A percentile compares a stretch with the other conserved stretches of the same genome.
Conservation (phyloP, 208 protist species). For the Plasmodiophora brassicae region DNA sequence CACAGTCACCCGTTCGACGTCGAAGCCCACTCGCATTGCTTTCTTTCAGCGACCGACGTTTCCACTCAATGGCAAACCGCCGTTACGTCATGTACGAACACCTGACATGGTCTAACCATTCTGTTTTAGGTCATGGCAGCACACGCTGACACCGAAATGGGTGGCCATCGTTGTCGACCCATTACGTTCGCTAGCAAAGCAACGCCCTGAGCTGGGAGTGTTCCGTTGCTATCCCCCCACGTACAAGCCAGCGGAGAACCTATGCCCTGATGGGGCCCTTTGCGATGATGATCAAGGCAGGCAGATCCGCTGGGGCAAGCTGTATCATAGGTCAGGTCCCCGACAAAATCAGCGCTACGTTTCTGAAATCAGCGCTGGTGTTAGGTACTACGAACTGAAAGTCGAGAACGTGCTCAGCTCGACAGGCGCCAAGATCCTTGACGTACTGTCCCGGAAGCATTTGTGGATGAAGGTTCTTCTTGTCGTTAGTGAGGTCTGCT, state of each 20-base stretch:
- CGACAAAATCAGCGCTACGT: background rate
- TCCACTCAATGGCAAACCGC: conserved; percentile 10
- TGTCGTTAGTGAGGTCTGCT: background rate
- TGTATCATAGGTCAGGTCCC: background rate
- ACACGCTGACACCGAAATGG: conserved; percentile 13
- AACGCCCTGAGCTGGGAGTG: conserved; percentile 14
- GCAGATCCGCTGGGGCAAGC: conserved; percentile 5
- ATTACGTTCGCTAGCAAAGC: conserved; percentile 41
- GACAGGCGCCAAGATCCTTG: background rate
- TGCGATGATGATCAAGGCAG: background rate
- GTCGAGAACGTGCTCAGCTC: background rate
- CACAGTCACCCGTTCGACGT: conserved; percentile 50
- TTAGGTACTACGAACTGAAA: conserved; percentile 17
- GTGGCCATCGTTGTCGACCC: conserved; percentile 40
- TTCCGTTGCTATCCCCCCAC: conserved; percentile 36
- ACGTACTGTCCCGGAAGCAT: conserved; percentile 30
- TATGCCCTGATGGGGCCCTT: conserved; percentile 30
- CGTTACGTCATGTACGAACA: background rate
- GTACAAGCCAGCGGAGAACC: background rate
- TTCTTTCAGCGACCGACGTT: conserved; percentile 45
- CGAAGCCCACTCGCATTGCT: conserved; percentile 37
- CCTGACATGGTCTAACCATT: background rate
- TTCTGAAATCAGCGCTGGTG: background rate
- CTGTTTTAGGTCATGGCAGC: background rate
- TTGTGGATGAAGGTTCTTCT: conserved; percentile 26